Evolutionary conservation across 2,329 filamentous ascomycete genomes (phyloP).

Genomic region (Diaporthe humulicola): DNA sequence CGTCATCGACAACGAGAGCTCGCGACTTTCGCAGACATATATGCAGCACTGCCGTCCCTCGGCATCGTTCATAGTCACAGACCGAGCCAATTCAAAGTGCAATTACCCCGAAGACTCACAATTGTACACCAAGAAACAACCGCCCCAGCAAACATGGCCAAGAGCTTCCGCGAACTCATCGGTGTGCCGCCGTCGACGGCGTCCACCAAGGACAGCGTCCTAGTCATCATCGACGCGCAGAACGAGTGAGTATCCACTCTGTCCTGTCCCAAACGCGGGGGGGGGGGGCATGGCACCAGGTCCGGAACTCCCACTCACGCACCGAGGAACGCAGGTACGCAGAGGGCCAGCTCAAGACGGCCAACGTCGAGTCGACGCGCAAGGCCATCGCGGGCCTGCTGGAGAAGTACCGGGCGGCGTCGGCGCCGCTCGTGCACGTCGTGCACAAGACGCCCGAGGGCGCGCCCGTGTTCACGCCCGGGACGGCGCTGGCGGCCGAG

Average conservation of each 20-base stretch:
- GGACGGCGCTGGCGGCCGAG: slow-evolving; percentile 69
- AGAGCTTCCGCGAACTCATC: slow-evolving; percentile 61
- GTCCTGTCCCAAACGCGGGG: background rate
- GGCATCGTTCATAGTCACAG: background rate
- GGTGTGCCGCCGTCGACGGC: slow-evolving; percentile 69
- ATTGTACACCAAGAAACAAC: background rate
- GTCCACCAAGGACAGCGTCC: slow-evolving; percentile 67
- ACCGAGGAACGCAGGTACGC: slow-evolving; percentile 52
- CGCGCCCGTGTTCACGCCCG: slow-evolving; percentile 75
- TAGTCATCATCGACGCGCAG: slow-evolving; percentile 79
- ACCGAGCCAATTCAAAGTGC: background rate
- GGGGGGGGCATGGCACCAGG: too few species aligned
- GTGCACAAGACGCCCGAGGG: slow-evolving; percentile 70
- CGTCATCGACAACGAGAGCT: background rate
- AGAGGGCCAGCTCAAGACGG: slow-evolving; percentile 67
- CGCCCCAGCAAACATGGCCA: slow-evolving; percentile 3
- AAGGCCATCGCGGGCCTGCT: slow-evolving; percentile 69
- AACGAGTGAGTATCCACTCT: slow-evolving; percentile 65
- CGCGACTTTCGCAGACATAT: background rate
- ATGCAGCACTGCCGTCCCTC: background rate
- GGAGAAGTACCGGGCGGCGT: slow-evolving; percentile 68
- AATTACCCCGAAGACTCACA: background rate
- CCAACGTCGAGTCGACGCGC: slow-evolving; percentile 65
- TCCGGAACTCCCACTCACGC: background rate
- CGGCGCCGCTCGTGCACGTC: slow-evolving; percentile 69